These are phyloP conservation scores for Podospora bellae-mahoneyi DNA, from an alignment of 495 filamentous ascomycete species.

Conservation along the genomic window DNA sequence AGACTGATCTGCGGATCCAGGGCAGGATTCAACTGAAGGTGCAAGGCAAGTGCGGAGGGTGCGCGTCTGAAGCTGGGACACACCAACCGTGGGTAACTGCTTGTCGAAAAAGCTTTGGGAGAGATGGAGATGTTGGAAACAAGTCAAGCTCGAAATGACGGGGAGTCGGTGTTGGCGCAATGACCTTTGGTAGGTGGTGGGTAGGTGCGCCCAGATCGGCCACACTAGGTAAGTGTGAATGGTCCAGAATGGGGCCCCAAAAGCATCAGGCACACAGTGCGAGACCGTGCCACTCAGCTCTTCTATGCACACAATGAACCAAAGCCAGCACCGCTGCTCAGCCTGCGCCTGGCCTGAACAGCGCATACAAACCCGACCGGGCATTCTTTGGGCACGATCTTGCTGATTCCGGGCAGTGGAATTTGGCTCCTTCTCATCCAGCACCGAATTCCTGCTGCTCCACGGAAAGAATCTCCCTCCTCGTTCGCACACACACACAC, in stretches of 20 bases:
- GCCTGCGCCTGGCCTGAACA: not conserved
- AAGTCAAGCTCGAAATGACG: conserved; percentile 30
- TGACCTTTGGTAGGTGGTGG: conserved; percentile 21
- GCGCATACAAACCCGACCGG: too few relatives aligned
- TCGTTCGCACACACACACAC: too few relatives aligned
- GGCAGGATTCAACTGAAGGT: conserved; percentile 8
- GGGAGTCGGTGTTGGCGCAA: conserved; percentile 29
- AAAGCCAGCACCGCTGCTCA: not conserved
- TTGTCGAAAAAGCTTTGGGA: conserved; percentile 16
- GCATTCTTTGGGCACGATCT: too few relatives aligned
- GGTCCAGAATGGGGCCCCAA: conserved; percentile 9
- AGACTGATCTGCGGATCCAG: not conserved
- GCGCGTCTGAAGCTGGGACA: conserved; percentile 4
- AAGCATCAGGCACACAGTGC: conserved; percentile 5
- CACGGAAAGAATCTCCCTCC: too few relatives aligned
- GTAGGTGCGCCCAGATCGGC: conserved; percentile 25
- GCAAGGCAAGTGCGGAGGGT: conserved; percentile 13
- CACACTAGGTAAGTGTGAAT: conserved; percentile 3
- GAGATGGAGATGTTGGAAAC: conserved; percentile 22
- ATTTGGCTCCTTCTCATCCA: too few relatives aligned
- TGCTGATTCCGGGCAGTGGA: too few relatives aligned
- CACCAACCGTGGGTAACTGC: conserved; percentile 11
- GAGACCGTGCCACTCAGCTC: not conserved
- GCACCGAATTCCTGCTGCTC: too few relatives aligned
- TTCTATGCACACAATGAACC: not conserved